Percentiles rank a stretch among this genome's conserved stretches.
Conservation (phyloP, 1,284 basidiomycete species). For the Boletus nobilissimus region DNA sequence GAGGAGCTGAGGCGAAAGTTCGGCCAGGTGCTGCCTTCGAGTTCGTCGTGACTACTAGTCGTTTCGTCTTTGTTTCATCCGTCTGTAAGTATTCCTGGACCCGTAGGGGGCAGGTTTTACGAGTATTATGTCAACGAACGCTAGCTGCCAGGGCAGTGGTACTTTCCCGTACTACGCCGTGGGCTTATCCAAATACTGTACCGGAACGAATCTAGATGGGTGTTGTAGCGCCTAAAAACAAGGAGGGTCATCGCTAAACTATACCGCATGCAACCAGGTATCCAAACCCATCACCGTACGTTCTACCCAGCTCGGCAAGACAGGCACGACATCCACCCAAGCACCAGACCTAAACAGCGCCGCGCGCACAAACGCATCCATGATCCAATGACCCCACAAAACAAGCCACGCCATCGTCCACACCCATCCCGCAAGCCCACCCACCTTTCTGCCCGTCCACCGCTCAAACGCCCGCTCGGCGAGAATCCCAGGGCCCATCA, state of each 20-base stretch:
- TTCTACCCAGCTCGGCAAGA: conserved; percentile 6
- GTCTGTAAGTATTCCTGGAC: no score
- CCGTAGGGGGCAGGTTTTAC: no score
- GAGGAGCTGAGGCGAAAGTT: background rate
- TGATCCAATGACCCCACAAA: conserved; percentile 56
- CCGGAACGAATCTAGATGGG: no score
- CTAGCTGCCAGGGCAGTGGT: no score
- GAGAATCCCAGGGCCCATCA: conserved; percentile 61
- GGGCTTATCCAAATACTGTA: no score
- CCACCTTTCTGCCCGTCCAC: conserved; percentile 51
- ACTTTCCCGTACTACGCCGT: no score
- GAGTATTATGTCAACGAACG: no score
- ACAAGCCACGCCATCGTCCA: conserved; percentile 63
- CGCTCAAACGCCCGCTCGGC: conserved; percentile 50
- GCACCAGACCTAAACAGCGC: background rate
- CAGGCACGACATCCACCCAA: background rate
- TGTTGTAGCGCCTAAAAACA: no score
- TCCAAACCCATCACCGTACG: conserved; percentile 6
- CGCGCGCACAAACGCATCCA: conserved; percentile 57
- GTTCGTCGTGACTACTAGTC: conserved; percentile 3
- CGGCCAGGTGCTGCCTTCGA: fast-evolving
- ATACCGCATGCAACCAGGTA: conserved; percentile 8
- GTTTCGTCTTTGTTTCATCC: no score
- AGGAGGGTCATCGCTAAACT: background rate
- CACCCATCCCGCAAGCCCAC: conserved; percentile 57